Evolutionary conservation across 192 early-diverging fungal species (phyloP).

Genomic region (Phlyctochytrium arcticum): DNA sequence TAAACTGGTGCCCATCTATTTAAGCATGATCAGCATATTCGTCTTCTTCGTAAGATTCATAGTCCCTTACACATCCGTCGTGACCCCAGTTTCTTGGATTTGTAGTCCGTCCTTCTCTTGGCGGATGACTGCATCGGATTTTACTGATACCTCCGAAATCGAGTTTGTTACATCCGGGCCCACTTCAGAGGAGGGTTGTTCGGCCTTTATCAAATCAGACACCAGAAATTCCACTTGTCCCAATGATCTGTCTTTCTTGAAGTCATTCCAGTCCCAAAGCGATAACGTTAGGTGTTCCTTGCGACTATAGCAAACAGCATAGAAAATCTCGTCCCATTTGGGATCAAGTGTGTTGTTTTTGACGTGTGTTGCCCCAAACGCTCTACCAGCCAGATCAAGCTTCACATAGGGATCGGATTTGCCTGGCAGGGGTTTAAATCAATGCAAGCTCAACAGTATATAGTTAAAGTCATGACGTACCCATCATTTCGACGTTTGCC

Average conservation of each 20-base stretch:
- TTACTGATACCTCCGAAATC: too few relatives aligned
- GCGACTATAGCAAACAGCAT: constrained; percentile 74
- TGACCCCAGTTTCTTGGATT: constrained; percentile 15
- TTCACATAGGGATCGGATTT: constrained; percentile 92
- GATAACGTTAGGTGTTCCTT: constrained; percentile 72
- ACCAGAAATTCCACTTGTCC: constrained; percentile 55
- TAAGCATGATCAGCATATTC: constrained; percentile 8
- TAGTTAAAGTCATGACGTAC: background rate
- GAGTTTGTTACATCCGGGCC: too few relatives aligned
- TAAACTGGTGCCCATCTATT: constrained; percentile 41
- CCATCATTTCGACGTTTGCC: constrained; percentile 79
- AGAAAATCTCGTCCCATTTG: constrained; percentile 87
- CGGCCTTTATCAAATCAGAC: constrained; percentile 26
- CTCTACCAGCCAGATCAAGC: constrained; percentile 56
- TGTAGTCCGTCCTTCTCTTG: constrained; percentile 39
- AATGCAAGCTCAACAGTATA: background rate
- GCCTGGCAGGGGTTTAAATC: constrained; percentile 18
- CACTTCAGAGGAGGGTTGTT: too few relatives aligned
- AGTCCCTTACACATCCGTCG: constrained; percentile 32
- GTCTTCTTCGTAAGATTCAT: background rate
- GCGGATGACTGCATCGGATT: too few relatives aligned
- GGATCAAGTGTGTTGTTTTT: constrained; percentile 83
- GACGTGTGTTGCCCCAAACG: constrained; percentile 72
- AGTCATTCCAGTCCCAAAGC: constrained; percentile 84
- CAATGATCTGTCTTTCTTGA: constrained; percentile 80